Conservation (phyloP, 257 asterid species). For the Schizonepeta tenuifolia region DNA sequence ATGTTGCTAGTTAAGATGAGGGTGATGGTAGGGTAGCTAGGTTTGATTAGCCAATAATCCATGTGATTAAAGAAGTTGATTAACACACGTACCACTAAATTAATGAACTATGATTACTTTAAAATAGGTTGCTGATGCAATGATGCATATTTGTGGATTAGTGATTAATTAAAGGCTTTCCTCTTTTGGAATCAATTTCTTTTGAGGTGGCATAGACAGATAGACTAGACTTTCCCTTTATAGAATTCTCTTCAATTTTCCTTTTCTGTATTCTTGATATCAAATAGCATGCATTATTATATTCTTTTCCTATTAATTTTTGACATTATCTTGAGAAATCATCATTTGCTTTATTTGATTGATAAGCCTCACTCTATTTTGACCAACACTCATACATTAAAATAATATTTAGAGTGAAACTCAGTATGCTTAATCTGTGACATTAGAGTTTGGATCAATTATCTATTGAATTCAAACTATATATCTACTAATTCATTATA, state of each 20-base stretch:
- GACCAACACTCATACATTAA: not conserved
- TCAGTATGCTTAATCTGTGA: no score
- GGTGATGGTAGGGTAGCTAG: constrained; percentile 1
- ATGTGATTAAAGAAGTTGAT: constrained; percentile 27
- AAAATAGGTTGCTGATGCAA: constrained; percentile 30
- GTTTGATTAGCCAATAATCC: constrained; percentile 32
- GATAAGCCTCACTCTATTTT: not conserved
- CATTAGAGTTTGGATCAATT: no score
- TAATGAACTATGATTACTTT: constrained; percentile 17
- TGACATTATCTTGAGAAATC: not conserved
- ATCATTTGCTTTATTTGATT: not conserved
- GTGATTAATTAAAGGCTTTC: constrained; percentile 25
- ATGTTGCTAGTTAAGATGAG: not conserved
- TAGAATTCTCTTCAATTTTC: constrained; percentile 6
- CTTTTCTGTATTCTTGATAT: not conserved
- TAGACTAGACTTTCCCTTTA: no score
- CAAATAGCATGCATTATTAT: not conserved
- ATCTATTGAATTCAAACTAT: no score
- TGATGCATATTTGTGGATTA: constrained; percentile 33
- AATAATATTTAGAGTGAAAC: no score
- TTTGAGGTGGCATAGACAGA: not conserved
- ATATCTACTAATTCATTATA: no score
- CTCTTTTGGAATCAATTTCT: constrained; percentile 42
- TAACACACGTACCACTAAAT: constrained; percentile 26
- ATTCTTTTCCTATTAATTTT: not conserved